Conservation (phyloP, 1,139 yeast genomes). For the Blastobotrys malaysiensis region DNA sequence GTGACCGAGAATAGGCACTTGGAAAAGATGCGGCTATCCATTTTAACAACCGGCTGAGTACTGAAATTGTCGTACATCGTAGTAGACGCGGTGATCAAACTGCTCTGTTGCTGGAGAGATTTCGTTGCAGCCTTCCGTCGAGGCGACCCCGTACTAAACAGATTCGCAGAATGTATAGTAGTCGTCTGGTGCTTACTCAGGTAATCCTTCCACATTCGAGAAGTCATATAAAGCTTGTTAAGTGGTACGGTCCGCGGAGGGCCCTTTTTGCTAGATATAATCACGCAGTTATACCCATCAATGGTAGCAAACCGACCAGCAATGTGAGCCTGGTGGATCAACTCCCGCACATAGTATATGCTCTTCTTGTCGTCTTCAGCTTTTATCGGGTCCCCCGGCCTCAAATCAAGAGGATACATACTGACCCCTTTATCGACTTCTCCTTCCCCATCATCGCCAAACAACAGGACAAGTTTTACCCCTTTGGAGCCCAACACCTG, state of each 20-base stretch:
- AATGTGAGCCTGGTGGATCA: constrained; percentile 1
- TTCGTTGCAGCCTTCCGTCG: constrained; percentile 6
- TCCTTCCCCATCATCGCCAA: constrained; percentile 19
- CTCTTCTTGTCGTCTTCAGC: constrained; percentile 11
- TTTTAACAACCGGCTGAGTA: background rate
- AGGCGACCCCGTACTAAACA: constrained; percentile 2
- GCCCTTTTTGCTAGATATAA: constrained; percentile 5
- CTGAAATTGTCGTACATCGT: background rate
- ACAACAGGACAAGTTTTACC: constrained; percentile 6
- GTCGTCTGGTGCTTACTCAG: constrained; percentile 10
- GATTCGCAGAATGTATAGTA: background rate
- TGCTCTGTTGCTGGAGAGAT: background rate
- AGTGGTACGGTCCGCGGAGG: constrained; percentile 14
- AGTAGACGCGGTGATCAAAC: background rate
- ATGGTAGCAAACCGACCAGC: constrained; percentile 2
- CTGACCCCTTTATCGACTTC: constrained; percentile 19
- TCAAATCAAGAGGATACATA: constrained; percentile 10
- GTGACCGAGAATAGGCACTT: background rate
- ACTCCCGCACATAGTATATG: constrained; percentile 6
- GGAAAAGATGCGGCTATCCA: background rate
- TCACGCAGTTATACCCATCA: constrained; percentile 12
- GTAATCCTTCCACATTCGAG: constrained; percentile 18
- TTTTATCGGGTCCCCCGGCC: constrained; percentile 9
- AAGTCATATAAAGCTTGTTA: constrained; percentile 18
- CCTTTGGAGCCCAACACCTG: background rate